These are phyloP conservation scores for Adenanthera pavonina DNA, from an alignment of 306 rosid species.

Conservation along the genomic window DNA sequence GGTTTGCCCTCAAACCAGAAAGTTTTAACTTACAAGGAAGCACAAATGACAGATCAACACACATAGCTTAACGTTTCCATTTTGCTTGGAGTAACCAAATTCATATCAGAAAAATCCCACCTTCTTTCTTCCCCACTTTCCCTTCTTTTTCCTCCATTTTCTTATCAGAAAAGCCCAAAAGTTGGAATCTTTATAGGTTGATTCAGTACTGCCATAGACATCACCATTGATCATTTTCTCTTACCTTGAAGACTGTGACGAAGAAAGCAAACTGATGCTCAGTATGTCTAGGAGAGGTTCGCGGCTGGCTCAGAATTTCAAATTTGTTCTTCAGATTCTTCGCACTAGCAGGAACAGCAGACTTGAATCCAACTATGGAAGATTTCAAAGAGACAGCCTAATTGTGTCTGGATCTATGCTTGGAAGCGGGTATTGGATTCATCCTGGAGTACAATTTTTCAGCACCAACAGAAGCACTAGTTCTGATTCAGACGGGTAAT, in stretches of 20 bases:
- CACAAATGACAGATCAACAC: conserved; percentile 23
- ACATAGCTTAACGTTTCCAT: conserved; percentile 34
- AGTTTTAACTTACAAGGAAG: conserved; percentile 50
- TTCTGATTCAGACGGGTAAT: background rate
- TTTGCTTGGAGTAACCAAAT: conserved; percentile 52
- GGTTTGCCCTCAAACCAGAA: conserved; percentile 37
- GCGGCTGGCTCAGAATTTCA: conserved; percentile 28
- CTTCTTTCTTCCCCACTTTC: conserved; percentile 24
- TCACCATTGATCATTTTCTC: background rate
- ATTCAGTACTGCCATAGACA: background rate
- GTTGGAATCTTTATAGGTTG: background rate
- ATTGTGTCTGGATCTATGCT: background rate
- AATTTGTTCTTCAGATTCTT: conserved; percentile 42
- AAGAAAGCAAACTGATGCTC: background rate
- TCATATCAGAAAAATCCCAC: conserved; percentile 9
- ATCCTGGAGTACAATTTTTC: background rate
- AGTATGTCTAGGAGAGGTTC: conserved; percentile 35
- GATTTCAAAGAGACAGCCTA: background rate
- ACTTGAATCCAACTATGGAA: background rate
- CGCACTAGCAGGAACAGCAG: background rate
- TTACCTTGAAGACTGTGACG: conserved; percentile 18
- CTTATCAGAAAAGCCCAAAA: conserved; percentile 4
- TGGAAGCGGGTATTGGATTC: background rate
- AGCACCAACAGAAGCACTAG: background rate
- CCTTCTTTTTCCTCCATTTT: background rate